These are phyloP conservation scores for Malus hybrid DNA, from an alignment of 331 rosid species.

Conservation along the genomic window DNA sequence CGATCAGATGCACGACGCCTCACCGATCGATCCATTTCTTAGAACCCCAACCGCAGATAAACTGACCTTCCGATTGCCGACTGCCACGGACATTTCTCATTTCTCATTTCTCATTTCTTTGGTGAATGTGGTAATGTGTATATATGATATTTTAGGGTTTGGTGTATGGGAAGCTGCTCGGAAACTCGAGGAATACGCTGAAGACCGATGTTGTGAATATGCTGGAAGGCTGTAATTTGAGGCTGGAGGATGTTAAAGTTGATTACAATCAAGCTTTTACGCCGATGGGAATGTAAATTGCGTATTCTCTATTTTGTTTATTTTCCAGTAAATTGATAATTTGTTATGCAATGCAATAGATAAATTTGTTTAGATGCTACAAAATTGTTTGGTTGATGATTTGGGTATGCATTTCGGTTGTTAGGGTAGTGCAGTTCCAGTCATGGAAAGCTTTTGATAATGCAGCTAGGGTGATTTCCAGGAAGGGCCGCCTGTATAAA, in stretches of 20 bases:
- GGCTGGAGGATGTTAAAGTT: constrained; percentile 61
- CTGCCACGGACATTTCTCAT: no score
- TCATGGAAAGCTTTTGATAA: constrained; percentile 20
- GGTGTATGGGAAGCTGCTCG: neutral
- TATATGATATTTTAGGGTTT: neutral
- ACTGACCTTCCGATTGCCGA: no score
- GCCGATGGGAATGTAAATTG: constrained; percentile 45
- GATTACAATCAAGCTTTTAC: constrained; percentile 34
- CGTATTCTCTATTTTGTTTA: neutral
- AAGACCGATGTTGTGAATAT: constrained; percentile 59
- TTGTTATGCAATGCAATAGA: neutral
- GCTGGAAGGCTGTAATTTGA: constrained; percentile 62
- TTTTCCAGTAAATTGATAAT: neutral
- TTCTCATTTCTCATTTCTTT: neutral
- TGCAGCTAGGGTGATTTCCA: constrained; percentile 23
- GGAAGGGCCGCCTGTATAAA: constrained; percentile 42
- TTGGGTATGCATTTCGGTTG: neutral
- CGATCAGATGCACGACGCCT: constrained; percentile 4
- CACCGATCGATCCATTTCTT: constrained; percentile 22
- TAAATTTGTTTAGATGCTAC: neutral
- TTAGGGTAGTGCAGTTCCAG: constrained; percentile 70
- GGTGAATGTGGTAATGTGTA: neutral
- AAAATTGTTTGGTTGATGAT: neutral
- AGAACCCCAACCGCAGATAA: no score
- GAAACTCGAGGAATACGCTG: constrained; percentile 35